Evolutionary conservation across 129 eudicot species (phyloP), one percentile per base, ranked within the genome.

Genomic region (Lonicera japonica): DNA sequence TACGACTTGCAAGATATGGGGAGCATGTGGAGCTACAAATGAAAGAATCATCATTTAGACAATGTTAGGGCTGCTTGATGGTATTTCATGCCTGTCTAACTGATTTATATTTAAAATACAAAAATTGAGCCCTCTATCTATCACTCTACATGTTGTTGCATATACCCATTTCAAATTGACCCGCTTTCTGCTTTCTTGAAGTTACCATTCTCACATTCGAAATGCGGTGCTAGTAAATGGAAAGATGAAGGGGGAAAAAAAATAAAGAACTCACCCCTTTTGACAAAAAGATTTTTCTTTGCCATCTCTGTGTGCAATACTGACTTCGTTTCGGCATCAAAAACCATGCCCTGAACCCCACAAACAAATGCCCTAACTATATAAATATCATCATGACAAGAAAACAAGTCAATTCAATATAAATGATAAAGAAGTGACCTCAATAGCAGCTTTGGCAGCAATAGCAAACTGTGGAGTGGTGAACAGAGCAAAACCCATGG

Each of bases 261-360:
- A 34, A 6, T 0, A n/a, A 51, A 51, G 63, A 84, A 56, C 36
- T 29, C 54, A 86, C 97, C 97, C 52, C 97, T 80, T 77, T 90
- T 90, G 5, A 92, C 88, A 71, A 92, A 92, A 0, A 92, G 88
- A 72, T 92, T 92, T 68, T 92, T 92, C 88, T 90, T 90, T 0
- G 98, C 98, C 98, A 92, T 92, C 80, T 92, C 98, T 0, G 88
- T 80, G 73, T 92, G 98, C 68, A 92, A 66, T 3, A 92, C 80
- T 0, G 90, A 77, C 67, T 92, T 92, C 2, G 88, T 79, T 56
- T 92, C 98, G 0, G 91, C 82, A 74, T 92, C 98, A 69, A 87
- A 92, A 63, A 92, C 81, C 96, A 92, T 75, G 48, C 79, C 88
- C 96, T 90, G 48, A 8, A 69, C 16, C 5, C 38, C 45, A 40